Conservation (phyloP, 371 early-diverging fungal genomes). For the Syncephalastrum sp. region DNA sequence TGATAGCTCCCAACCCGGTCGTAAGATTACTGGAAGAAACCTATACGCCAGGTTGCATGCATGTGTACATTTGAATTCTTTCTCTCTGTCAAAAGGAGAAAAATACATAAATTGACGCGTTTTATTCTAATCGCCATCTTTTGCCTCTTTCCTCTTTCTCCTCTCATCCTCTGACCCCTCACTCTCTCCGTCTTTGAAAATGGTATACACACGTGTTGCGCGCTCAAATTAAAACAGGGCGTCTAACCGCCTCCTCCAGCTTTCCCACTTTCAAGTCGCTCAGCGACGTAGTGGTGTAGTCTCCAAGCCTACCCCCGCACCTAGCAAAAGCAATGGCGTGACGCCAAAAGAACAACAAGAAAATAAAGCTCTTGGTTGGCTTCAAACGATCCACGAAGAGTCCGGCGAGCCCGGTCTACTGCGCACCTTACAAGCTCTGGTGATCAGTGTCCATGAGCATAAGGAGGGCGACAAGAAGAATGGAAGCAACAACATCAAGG, state of each 20-base stretch:
- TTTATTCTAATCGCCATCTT: not conserved
- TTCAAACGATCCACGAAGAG: conserved; percentile 18
- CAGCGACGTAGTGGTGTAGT: not conserved
- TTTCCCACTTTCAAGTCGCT: not conserved
- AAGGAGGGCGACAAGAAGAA: conserved; percentile 5
- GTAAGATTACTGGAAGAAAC: too few species aligned
- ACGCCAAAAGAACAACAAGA: not conserved
- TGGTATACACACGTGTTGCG: conserved; percentile 6
- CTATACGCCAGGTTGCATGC: too few species aligned
- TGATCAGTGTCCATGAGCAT: conserved; percentile 1
- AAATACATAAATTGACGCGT: too few species aligned
- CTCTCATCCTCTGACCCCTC: not conserved
- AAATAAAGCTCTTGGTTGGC: too few species aligned
- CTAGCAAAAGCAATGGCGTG: conserved; percentile 2
- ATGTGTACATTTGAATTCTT: too few species aligned
- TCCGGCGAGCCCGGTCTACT: conserved; percentile 20
- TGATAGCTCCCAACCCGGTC: too few species aligned
- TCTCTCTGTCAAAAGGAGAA: too few species aligned
- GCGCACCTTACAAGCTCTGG: conserved; percentile 13
- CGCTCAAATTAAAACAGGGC: not conserved
- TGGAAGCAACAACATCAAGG: conserved; percentile 4
- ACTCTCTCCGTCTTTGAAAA: not conserved
- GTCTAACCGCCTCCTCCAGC: not conserved
- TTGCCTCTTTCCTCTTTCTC: not conserved
- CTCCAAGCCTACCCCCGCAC: not conserved